Conservation (phyloP, 1,284 basidiomycete genomes). For the Neolentinus lepideus region DNA sequence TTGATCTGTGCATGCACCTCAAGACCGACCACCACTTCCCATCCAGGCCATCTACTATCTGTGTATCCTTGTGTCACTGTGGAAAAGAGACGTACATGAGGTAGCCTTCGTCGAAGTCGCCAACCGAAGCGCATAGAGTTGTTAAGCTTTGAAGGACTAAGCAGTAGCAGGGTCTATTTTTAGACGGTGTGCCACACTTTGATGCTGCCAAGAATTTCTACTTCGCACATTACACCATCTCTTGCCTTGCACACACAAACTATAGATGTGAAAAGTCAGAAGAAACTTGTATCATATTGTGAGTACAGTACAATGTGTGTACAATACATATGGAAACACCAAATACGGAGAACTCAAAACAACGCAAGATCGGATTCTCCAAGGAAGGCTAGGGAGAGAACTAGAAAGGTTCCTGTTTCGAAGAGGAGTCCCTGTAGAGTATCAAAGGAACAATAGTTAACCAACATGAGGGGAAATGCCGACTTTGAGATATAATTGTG, state of each 20-base stretch:
- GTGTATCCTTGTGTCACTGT: slow-evolving; percentile 13
- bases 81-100: slow-evolving; percentile 8
- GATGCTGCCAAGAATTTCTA: too few species aligned
- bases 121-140: neutral
- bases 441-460: slow-evolving; percentile 1
- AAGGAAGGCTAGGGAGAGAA: neutral
- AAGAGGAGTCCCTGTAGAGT: neutral
- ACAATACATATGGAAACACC: neutral
- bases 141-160: slow-evolving; percentile 9
- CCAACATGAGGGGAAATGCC: neutral
- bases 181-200: slow-evolving; percentile 18
- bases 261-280: neutral
- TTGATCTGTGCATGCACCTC: slow-evolving; percentile 96
- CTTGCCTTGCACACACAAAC: neutral
- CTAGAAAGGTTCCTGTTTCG: neutral
- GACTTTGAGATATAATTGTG: neutral
- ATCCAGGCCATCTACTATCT: slow-evolving; percentile 50
- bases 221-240: neutral
- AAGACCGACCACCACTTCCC: slow-evolving; percentile 88
- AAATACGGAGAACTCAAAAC: neutral
- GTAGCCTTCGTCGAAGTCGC: slow-evolving; percentile 8
- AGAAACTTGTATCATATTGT: neutral
- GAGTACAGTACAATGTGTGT: neutral
- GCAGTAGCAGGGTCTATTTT: slow-evolving; percentile 47
- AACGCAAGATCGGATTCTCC: neutral